Evolutionary conservation across 495 filamentous ascomycete genomes (phyloP).

Genomic region (Talaromyces wortmannii): DNA sequence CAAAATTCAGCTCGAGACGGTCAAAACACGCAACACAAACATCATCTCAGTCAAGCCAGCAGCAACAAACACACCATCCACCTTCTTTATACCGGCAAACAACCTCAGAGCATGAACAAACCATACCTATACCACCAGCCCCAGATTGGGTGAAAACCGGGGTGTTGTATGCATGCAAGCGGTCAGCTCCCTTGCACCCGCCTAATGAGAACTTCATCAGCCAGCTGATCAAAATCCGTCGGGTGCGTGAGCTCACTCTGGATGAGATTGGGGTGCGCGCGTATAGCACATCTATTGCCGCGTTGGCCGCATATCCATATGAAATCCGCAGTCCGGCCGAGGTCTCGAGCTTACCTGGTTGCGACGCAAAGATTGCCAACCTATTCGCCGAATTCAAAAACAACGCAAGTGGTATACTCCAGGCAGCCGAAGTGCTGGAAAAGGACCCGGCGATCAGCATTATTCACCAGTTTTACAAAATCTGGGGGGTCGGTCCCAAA

Average conservation of each 20-base stretch:
- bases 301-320: slow-evolving; percentile 77
- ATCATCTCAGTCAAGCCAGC: neutral
- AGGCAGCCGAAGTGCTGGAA: slow-evolving; percentile 58
- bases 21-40: slow-evolving; percentile 11
- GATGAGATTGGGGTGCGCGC: slow-evolving; percentile 81
- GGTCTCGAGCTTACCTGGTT: slow-evolving; percentile 68
- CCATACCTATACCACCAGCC: slow-evolving; percentile 41
- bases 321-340: slow-evolving; percentile 47
- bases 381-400: slow-evolving; percentile 72
- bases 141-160: slow-evolving; percentile 64
- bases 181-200: slow-evolving; percentile 59
- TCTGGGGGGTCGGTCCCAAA: slow-evolving; percentile 85
- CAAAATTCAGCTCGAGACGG: slow-evolving; percentile 5
- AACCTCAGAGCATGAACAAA: slow-evolving; percentile 66
- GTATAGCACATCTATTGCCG: slow-evolving; percentile 80
- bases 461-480: slow-evolving; percentile 65
- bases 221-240: slow-evolving; percentile 67
- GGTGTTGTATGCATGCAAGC: slow-evolving; percentile 73
- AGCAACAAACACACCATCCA: slow-evolving; percentile 13
- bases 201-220: slow-evolving; percentile 75
- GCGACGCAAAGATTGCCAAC: slow-evolving; percentile 69
- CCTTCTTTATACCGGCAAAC: slow-evolving; percentile 53
- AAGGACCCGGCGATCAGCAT: slow-evolving; percentile 54
- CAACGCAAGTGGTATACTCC: slow-evolving; percentile 44
- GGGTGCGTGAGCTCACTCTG: slow-evolving; percentile 58